Evolutionary conservation across 306 rosid species (phyloP).

Genomic region (Astragalus glycyphyllos): DNA sequence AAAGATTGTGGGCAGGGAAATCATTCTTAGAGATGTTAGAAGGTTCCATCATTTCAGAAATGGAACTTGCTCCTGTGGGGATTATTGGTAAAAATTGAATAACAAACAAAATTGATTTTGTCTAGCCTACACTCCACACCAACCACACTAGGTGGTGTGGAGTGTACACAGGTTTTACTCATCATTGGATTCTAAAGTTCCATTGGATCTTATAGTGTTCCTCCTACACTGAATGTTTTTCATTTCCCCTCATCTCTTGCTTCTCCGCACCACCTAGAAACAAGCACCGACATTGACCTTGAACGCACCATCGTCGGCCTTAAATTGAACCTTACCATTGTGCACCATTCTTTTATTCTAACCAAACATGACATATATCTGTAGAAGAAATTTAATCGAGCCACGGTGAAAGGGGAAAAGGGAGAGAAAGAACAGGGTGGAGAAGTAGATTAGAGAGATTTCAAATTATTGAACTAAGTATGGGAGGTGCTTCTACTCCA

Average conservation of each 20-base stretch:
- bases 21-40: slow-evolving; percentile 88
- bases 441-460: no score
- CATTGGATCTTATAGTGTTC: not conserved
- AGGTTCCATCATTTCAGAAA: slow-evolving; percentile 92
- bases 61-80: slow-evolving; percentile 90
- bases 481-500: no score
- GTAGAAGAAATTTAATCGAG: no score
- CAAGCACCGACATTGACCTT: no score
- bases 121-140: slow-evolving; percentile 8
- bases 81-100: slow-evolving; percentile 68
- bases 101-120: not conserved
- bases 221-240: not conserved
- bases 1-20: slow-evolving; percentile 72
- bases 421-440: no score
- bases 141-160: not conserved
- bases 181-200: not conserved
- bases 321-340: no score
- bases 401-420: no score
- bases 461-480: no score
- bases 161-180: not conserved
- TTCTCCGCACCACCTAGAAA: no score
- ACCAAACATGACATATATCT: no score
- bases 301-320: no score
- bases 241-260: not conserved
- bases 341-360: no score